phyloP scores from a whole-genome alignment of 306 rosid species.

The Dryas octopetala region DNA sequence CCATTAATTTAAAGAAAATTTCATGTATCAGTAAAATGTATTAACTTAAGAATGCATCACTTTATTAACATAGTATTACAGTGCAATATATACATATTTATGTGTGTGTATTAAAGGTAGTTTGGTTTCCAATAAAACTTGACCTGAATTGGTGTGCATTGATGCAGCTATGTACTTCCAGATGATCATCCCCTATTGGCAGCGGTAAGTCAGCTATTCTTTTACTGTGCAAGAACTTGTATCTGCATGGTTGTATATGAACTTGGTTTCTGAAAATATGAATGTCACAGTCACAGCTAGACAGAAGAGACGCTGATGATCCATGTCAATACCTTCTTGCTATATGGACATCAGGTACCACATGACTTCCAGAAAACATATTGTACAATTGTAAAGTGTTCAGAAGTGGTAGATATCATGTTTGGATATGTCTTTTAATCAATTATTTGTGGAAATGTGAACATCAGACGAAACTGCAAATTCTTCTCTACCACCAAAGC shows the following conservation, averaged over 20 bases:
- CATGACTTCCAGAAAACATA: not conserved
- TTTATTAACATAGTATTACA: not conserved
- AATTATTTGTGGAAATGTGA: not conserved
- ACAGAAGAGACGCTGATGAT: conserved; percentile 38
- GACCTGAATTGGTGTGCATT: no score
- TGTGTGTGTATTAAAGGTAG: no score
- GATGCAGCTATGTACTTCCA: conserved; percentile 52
- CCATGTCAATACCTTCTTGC: conserved; percentile 51
- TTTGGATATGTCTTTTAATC: not conserved
- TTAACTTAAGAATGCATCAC: not conserved
- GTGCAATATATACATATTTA: not conserved
- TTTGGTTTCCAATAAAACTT: no score
- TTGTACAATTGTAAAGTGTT: not conserved
- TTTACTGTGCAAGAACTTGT: not conserved
- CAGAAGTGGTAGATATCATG: not conserved
- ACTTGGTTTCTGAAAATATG: not conserved
- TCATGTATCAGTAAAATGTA: not conserved
- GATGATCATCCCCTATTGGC: conserved; percentile 42
- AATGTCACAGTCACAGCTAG: conserved; percentile 44
- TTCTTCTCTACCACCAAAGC: conserved; percentile 20
- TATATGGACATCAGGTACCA: conserved; percentile 48
- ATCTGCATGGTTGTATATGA: not conserved
- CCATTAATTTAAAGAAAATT: not conserved
- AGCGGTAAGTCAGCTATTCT: conserved; percentile 31
- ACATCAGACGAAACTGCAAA: conserved; percentile 29